Evolutionary conservation across 2,329 filamentous ascomycete genomes (phyloP), one percentile per base, ranked within the genome.

Genomic region (Whalleya microplaca): DNA sequence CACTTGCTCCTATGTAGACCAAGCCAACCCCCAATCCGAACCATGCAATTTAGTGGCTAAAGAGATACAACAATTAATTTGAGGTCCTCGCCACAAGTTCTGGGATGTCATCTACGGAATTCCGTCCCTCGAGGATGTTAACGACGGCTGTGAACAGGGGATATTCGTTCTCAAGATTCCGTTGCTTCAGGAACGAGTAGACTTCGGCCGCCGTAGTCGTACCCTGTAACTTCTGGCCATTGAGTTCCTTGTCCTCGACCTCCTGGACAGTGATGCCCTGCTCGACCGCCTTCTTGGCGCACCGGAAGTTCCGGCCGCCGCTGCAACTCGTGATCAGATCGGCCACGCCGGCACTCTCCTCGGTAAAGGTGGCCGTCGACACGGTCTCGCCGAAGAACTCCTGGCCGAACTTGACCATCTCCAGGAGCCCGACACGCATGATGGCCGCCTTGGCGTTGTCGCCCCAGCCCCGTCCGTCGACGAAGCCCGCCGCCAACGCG

Each of bases 371-470:
- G 55, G 84, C 85, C 9, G 89, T 85, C 63, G 89, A 84, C 21
- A 95, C 88, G 1, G 90, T 91, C 68, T 93, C 84, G 18, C 86
- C 85, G 72, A 98, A 99, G 80, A 98, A 99, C 67, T 89, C 86
- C 74, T 93, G 92, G 63, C 94, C 94, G 66, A 99, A 99, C 71
- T 90, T 89, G 69, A 98, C 92, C 89, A 97, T 96, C 77, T 99
- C 95, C 66, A 97, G 83, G 45, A 99, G 85, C 7, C 95, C 95
- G 19, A 98, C 89, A 42, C 95, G 90, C 92, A 99, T 98, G 58
- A 99, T 88, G 45, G 95, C 95, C n/a, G 95, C 92, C 79, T 99
- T 98, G 64, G 94, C 94, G 67, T 98, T 99, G 79, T 98, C 93
- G 69, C 95, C 95, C 94, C 95, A 99, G 64, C 94, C 94, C 59